Evolutionary conservation across 2,329 filamentous ascomycete species (phyloP).

Genomic region (Mycosphaerella sp.): DNA sequence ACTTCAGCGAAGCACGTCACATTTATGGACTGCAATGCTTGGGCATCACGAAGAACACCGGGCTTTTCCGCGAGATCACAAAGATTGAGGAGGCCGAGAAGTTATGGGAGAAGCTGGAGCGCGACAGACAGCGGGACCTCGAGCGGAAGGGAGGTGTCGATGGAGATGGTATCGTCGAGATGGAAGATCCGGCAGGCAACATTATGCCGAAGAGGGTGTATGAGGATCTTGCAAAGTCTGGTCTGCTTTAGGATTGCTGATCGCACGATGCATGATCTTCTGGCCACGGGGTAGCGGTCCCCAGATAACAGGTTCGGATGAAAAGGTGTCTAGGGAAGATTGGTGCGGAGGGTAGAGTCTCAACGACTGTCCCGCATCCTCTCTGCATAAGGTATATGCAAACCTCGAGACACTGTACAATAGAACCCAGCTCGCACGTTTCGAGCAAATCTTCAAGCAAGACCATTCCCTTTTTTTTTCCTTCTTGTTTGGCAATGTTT

Average conservation of each 20-base stretch:
- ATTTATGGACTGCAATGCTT: constrained; percentile 91
- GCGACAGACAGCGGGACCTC: constrained; percentile 72
- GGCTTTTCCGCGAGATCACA: constrained; percentile 86
- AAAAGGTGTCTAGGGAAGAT: too few relatives aligned
- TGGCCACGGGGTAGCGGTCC: too few relatives aligned
- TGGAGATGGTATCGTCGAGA: constrained; percentile 78
- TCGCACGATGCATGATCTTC: not conserved
- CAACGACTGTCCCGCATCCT: too few relatives aligned
- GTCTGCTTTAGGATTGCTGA: constrained; percentile 55
- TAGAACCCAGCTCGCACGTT: too few relatives aligned
- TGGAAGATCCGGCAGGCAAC: constrained; percentile 96
- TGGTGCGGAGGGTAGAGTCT: too few relatives aligned
- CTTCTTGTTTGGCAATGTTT: too few relatives aligned
- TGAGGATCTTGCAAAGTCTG: constrained; percentile 88
- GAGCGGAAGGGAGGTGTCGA: constrained; percentile 49
- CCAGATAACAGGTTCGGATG: too few relatives aligned
- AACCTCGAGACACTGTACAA: too few relatives aligned
- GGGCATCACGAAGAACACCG: constrained; percentile 79
- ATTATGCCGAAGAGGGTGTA: constrained; percentile 99
- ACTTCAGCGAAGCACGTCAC: constrained; percentile 91
- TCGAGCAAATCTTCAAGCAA: too few relatives aligned
- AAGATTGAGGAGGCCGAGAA: constrained; percentile 81
- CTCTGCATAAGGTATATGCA: too few relatives aligned
- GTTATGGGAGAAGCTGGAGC: constrained; percentile 89
- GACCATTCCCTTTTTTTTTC: too few relatives aligned